Evolutionary conservation across 225 moss, liverwort and hornwort species (phyloP).

Genomic region (Antitrichia curtipendula): DNA sequence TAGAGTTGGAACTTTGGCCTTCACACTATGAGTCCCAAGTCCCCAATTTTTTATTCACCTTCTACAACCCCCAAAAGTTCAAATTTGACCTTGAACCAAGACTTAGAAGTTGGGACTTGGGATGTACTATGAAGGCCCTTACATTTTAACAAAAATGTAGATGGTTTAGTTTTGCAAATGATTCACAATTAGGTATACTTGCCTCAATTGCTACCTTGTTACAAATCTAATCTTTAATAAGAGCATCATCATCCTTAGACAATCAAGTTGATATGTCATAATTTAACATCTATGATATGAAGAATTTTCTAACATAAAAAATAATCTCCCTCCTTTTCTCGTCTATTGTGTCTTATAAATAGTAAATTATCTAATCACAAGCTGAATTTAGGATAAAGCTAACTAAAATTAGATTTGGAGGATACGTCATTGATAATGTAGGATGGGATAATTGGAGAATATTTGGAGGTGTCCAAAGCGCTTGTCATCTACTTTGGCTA

Average conservation of each 20-base stretch:
- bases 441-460: background rate
- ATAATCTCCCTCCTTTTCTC: background rate
- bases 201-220: background rate
- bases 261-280: rapidly evolving
- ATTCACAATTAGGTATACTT: background rate
- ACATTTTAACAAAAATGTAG: background rate
- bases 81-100: no score
- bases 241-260: background rate
- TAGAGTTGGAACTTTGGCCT: no score
- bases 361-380: background rate
- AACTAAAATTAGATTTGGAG: background rate
- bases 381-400: background rate
- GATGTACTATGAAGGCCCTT: no score
- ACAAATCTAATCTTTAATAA: background rate
- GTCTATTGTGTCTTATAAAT: background rate
- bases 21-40: no score
- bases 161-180: background rate
- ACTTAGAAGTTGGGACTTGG: no score
- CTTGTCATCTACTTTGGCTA: background rate
- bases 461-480: background rate
- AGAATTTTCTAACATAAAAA: background rate
- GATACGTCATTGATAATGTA: background rate
- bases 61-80: no score
- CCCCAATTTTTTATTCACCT: no score
- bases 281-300: background rate